Conservation (phyloP, 495 filamentous ascomycete genomes). For the Opeltia flavorubescens region DNA sequence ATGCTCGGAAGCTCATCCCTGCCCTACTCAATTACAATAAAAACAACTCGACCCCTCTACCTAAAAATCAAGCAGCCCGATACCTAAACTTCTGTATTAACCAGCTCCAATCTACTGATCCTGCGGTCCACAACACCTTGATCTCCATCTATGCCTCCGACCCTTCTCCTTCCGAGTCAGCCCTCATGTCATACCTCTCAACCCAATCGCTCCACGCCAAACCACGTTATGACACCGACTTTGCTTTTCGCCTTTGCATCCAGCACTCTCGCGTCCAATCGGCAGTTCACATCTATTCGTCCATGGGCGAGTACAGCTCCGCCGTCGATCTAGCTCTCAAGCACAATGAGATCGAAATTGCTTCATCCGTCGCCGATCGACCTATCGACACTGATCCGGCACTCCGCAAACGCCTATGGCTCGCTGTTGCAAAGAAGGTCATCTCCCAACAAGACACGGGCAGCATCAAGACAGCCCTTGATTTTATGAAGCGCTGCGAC, state of each 20-base stretch:
- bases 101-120: constrained; percentile 63
- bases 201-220: constrained; percentile 50
- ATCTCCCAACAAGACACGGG: constrained; percentile 63
- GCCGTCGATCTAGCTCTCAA: constrained; percentile 85
- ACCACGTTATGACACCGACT: constrained; percentile 87
- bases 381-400: constrained; percentile 52
- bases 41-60: constrained; percentile 36
- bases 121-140: constrained; percentile 94
- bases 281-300: constrained; percentile 89
- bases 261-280: constrained; percentile 82
- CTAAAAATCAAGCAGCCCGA: constrained; percentile 82
- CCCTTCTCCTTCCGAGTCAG: constrained; percentile 63
- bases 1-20: constrained; percentile 77
- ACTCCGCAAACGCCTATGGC: constrained; percentile 90
- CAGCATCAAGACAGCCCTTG: constrained; percentile 80
- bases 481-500: constrained; percentile 83
- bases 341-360: constrained; percentile 78
- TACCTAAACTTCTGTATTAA: constrained; percentile 91
- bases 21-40: constrained; percentile 88
- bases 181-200: constrained; percentile 77
- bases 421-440: constrained; percentile 83
- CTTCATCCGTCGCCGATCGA: constrained; percentile 76
- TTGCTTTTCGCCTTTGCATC: constrained; percentile 89
- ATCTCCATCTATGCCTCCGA: constrained; percentile 92
- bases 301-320: constrained; percentile 83